phyloP scores from a whole-genome alignment of 78 protist genomes.

The Dictyostelium intermedium region DNA sequence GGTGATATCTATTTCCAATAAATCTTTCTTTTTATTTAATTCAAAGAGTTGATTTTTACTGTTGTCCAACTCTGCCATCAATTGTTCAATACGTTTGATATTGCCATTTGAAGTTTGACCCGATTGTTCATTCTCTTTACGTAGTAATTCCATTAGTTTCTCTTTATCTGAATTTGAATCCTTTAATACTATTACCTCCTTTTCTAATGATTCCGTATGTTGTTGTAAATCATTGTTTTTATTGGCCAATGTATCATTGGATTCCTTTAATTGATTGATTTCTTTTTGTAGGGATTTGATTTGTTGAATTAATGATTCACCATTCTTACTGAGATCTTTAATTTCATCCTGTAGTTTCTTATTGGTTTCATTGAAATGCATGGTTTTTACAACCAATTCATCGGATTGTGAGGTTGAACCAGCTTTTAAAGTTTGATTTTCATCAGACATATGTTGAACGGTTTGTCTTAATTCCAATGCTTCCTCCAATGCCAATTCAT shows the following conservation, averaged over 20 bases:
- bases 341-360: neutral
- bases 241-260: neutral
- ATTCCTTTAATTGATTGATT: neutral
- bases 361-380: neutral
- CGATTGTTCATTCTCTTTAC: neutral
- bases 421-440: neutral
- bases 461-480: neutral
- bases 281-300: neutral
- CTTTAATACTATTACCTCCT: neutral
- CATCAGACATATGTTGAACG: neutral
- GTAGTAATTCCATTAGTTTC: neutral
- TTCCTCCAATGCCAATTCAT: neutral
- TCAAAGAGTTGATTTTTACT: neutral
- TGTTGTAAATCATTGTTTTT: neutral
- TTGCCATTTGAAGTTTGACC: neutral
- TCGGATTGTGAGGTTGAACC: neutral
- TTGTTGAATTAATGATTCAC: neutral
- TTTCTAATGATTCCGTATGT: neutral
- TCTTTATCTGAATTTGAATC: neutral
- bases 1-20: neutral
- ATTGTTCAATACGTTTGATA: neutral
- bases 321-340: neutral
- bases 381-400: neutral
- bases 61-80: neutral
- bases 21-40: neutral